These are phyloP conservation scores for Pseudopithomyces maydicus DNA, from an alignment of 2,329 filamentous ascomycete genomes.

Conservation along the genomic window DNA sequence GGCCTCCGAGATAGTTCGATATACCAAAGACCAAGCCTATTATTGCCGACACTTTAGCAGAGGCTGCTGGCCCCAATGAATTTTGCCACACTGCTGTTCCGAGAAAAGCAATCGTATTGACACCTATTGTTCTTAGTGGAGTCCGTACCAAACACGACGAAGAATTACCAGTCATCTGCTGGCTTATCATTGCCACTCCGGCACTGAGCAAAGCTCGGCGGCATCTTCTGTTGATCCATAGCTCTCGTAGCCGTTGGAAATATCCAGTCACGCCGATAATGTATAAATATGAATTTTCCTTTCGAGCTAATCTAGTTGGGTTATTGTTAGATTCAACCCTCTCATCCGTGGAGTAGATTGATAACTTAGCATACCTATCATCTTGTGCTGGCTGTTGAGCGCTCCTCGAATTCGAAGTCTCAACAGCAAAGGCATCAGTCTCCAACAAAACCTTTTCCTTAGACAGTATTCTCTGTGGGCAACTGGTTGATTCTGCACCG, in stretches of 20 bases:
- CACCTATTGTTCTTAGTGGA: constrained; percentile 6
- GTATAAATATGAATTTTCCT: constrained; percentile 23
- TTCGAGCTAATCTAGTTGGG: no score
- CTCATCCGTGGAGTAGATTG: no score
- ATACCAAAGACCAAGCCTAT: constrained; percentile 25
- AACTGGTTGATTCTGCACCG: not conserved
- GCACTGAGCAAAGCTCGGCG: constrained; percentile 22
- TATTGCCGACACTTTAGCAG: constrained; percentile 15
- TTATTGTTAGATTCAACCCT: not conserved
- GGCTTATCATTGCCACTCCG: constrained; percentile 23
- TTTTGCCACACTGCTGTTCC: constrained; percentile 21
- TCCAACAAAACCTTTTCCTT: not conserved
- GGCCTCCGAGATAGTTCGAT: constrained; percentile 23
- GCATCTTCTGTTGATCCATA: constrained; percentile 24
- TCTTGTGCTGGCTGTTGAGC: constrained; percentile 9
- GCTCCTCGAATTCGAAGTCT: not conserved
- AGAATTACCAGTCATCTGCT: constrained; percentile 16
- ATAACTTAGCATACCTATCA: not conserved
- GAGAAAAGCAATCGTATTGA: constrained; percentile 23
- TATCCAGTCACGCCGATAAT: constrained; percentile 29
- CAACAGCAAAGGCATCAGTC: not conserved
- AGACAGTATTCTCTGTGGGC: not conserved
- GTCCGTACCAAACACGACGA: not conserved
- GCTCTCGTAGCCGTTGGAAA: constrained; percentile 19
- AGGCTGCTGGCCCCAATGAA: not conserved